phyloP scores from a whole-genome alignment of 2,329 filamentous ascomycete species.

The Nemania sp. region DNA sequence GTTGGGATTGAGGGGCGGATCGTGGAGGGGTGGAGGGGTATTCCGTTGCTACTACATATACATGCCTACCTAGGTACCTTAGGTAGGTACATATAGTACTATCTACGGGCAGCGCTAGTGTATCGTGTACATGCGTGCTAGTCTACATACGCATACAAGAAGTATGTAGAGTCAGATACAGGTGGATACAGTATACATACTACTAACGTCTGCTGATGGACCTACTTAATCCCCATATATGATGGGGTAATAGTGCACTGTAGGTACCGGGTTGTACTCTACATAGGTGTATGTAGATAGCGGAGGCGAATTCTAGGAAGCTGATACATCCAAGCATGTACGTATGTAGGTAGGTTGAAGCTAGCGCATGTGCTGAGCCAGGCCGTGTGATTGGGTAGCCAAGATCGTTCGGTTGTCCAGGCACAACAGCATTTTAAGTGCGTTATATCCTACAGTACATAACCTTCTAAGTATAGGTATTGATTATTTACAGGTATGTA shows the following conservation, averaged over 20 bases:
- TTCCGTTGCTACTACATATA: slow-evolving; percentile 11
- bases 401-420: neutral
- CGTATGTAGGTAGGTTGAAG: slow-evolving; percentile 13
- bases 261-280: neutral
- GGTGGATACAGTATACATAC: too few relatives aligned
- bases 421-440: neutral
- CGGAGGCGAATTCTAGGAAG: neutral
- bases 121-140: neutral
- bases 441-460: neutral
- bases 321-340: too few relatives aligned
- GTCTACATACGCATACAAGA: too few relatives aligned
- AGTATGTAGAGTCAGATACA: too few relatives aligned
- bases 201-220: neutral
- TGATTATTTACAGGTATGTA: too few relatives aligned
- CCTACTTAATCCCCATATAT: neutral
- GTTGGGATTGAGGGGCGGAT: slow-evolving; percentile 28
- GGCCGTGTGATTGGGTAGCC: slow-evolving; percentile 19
- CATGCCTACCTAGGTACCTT: neutral
- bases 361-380: slow-evolving; percentile 17
- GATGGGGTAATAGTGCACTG: slow-evolving; percentile 10
- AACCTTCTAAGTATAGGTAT: neutral
- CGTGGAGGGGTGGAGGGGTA: slow-evolving; percentile 31
- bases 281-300: neutral
- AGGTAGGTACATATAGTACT: too few relatives aligned
- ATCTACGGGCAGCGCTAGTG: neutral